Evolutionary conservation across 1,284 basidiomycete species (phyloP), one percentile per base, ranked within the genome.

Genomic region (Neotropicomus parvogracilis): DNA sequence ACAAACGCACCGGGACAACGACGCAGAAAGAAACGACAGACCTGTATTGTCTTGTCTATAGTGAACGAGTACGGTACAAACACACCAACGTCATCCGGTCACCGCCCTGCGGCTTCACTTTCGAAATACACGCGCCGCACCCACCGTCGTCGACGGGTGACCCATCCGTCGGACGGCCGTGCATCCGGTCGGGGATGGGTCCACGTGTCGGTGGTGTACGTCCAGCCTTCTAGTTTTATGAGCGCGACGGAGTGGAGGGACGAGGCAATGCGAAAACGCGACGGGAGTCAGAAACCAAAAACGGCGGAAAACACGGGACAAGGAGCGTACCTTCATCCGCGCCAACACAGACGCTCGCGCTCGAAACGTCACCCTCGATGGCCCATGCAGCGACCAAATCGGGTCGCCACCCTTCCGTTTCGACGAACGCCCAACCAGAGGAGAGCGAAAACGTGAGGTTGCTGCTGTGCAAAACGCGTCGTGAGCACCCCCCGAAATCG

Each of bases 131-230:
- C 78, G 35, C 85, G 69, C 47, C 85, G 66, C 14, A 75, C 68
- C 85, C 85, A 88, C 38, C 82, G 66, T 53, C 85, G 64, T 54
- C 85, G 65, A 43, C 85, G 67, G n/a, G 84, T 87, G 47, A 82
- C 73, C 60, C 63, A 65, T 24, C 77, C 76, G 2, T 70, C 74
- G 64, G 10, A 57, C 58, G 59, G 70, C 67, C 75, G 73, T 33
- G 72, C 74, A 51, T 70, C 77, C 57, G 54, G 67, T 2, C 69
- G 69, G 0, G 78, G 72, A 41, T 80, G 72, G 10, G 77, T 70
- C 87, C 87, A 88, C 0, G 74, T 68, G 53, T 88, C 85, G 50
- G 85, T 85, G 4, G 83, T 84, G 57, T 89, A 88, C 13, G 86
- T 78, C 85, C 87, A 89, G 6, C 85, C 87, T 58, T 78, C 86